Conservation (phyloP, 106 monocot genomes). For the Platanthera zijinensis region DNA sequence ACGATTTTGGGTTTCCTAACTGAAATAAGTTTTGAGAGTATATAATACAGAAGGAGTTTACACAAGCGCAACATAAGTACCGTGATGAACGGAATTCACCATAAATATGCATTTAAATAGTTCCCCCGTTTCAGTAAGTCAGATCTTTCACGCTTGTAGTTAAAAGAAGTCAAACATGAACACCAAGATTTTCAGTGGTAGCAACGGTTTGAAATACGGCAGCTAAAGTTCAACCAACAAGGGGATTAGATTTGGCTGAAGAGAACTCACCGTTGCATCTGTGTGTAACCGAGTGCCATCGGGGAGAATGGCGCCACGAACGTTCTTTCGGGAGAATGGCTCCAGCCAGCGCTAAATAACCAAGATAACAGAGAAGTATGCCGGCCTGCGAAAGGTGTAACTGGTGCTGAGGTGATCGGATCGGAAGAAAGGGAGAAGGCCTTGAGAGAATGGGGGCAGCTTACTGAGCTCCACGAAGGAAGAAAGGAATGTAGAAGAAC, state of each 20-base stretch:
- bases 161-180: background rate
- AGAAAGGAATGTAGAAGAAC: background rate
- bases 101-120: background rate
- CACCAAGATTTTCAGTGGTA: background rate
- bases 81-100: background rate
- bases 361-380: slow-evolving; percentile 47
- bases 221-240: too few species aligned
- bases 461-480: slow-evolving; percentile 7
- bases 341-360: slow-evolving; percentile 52
- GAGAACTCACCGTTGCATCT: slow-evolving; percentile 63
- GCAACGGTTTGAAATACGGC: background rate
- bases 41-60: background rate
- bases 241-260: background rate
- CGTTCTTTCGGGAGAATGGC: slow-evolving; percentile 60
- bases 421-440: background rate
- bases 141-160: too few species aligned
- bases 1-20: background rate
- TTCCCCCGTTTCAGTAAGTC: too few species aligned
- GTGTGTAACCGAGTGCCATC: slow-evolving; percentile 72
- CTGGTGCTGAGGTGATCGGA: background rate
- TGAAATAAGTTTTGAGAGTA: background rate
- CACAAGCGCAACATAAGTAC: background rate
- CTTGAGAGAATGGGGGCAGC: background rate
- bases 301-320: slow-evolving; percentile 69
- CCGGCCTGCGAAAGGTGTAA: slow-evolving; percentile 30